phyloP scores from a whole-genome alignment of 768 basidiomycete genomes.

The Leccinum pellstonianum region DNA sequence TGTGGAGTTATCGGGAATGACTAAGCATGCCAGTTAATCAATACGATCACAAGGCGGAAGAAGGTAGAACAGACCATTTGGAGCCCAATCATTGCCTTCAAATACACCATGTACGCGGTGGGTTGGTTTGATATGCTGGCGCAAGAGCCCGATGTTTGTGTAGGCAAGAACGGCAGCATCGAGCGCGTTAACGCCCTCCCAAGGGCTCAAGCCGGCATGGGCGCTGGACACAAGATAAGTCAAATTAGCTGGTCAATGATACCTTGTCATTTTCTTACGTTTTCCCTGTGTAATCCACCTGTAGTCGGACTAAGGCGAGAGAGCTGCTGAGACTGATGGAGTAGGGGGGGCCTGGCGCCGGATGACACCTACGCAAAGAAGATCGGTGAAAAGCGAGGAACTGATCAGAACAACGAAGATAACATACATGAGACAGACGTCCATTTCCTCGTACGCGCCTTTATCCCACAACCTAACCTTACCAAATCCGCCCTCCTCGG shows the following conservation, averaged over 20 bases:
- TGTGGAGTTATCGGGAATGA: constrained; percentile 80
- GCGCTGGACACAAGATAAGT: constrained; percentile 44
- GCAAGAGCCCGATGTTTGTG: constrained; percentile 71
- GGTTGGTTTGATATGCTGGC: constrained; percentile 79
- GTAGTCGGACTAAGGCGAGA: constrained; percentile 59
- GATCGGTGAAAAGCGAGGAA: not conserved
- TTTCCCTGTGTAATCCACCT: constrained; percentile 69
- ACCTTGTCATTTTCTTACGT: constrained; percentile 47
- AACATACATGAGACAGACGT: constrained; percentile 69
- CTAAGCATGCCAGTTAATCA: constrained; percentile 35
- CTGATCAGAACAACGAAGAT: not conserved
- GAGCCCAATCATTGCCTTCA: constrained; percentile 70
- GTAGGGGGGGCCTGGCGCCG: constrained; percentile 71
- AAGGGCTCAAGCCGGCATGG: constrained; percentile 76
- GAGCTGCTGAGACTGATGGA: constrained; percentile 64
- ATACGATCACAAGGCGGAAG: not conserved
- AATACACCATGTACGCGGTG: constrained; percentile 81
- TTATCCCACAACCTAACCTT: constrained; percentile 66
- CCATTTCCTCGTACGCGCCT: constrained; percentile 76
- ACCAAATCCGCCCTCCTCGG: constrained; percentile 76
- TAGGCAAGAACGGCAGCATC: constrained; percentile 89
- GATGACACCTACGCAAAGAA: constrained; percentile 61
- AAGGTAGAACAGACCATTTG: constrained; percentile 51
- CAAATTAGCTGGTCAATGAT: not conserved
- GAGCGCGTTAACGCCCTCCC: constrained; percentile 81